A percentile compares a stretch with the other conserved stretches of the same genome.
Evolutionary conservation across 805 yeast species (phyloP).

Genomic region (Wickerhamiella parazyma): DNA sequence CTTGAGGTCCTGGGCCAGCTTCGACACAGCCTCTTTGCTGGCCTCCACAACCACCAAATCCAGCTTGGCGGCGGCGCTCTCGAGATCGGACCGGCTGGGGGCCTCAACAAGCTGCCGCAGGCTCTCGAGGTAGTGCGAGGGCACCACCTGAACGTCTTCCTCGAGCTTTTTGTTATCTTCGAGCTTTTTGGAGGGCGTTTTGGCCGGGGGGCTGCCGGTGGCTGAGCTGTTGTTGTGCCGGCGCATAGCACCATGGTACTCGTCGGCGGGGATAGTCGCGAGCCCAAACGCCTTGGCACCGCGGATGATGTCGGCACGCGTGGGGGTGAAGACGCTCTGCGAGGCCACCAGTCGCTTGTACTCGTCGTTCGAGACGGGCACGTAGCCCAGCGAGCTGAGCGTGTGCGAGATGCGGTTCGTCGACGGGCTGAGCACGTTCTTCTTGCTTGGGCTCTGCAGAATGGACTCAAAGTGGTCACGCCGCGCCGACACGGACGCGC

Average conservation of each 20-base stretch:
- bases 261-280: slow-evolving; percentile 33
- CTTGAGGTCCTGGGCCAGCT: slow-evolving; percentile 18
- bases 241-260: slow-evolving; percentile 23
- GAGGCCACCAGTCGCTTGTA: slow-evolving; percentile 23
- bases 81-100: slow-evolving; percentile 23
- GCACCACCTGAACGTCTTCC: slow-evolving; percentile 21
- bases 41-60: slow-evolving; percentile 14
- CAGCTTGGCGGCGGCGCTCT: slow-evolving; percentile 18
- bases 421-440: slow-evolving; percentile 11
- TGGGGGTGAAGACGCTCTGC: slow-evolving; percentile 24
- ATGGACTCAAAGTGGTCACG: slow-evolving; percentile 23
- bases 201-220: neutral
- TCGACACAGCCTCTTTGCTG: slow-evolving; percentile 3
- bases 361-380: slow-evolving; percentile 26
- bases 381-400: slow-evolving; percentile 24
- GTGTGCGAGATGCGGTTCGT: slow-evolving; percentile 23
- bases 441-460: slow-evolving; percentile 12
- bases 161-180: neutral
- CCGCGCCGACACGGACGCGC: slow-evolving; percentile 20
- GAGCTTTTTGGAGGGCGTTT: neutral
- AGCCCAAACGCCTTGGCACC: slow-evolving; percentile 33
- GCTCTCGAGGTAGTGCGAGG: slow-evolving; percentile 22
- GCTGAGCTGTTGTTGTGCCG: neutral
- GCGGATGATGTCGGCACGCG: slow-evolving; percentile 24
- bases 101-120: slow-evolving; percentile 23